Percentiles rank a stretch among this genome's conserved stretches.
Conservation (phyloP, 2,329 filamentous ascomycete genomes). For the Fonsecaea erecta region DNA sequence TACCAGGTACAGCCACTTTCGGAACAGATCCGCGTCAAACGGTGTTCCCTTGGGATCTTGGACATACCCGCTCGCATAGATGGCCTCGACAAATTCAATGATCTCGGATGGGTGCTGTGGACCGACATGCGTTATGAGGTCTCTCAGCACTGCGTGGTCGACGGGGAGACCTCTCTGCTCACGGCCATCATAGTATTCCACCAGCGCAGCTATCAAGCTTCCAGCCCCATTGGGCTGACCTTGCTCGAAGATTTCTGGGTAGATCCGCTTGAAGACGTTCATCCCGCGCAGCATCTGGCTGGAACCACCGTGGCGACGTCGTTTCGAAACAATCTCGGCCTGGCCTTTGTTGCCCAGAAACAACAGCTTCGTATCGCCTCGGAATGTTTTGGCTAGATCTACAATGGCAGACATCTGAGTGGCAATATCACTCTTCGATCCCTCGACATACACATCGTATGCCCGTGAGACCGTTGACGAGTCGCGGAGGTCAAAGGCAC, state of each 20-base stretch:
- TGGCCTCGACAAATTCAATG: slow-evolving; percentile 21
- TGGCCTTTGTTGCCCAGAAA: slow-evolving; percentile 2
- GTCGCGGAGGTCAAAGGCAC: slow-evolving; percentile 17
- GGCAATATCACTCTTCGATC: slow-evolving; percentile 18
- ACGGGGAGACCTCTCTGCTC: slow-evolving; percentile 9
- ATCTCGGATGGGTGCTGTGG: slow-evolving; percentile 19
- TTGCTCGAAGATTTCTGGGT: slow-evolving; percentile 11
- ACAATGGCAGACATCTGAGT: slow-evolving; percentile 24
- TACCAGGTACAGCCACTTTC: slow-evolving; percentile 30
- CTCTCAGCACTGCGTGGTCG: slow-evolving; percentile 27
- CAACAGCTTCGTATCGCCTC: slow-evolving; percentile 16
- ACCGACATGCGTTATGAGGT: slow-evolving; percentile 12
- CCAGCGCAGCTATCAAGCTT: slow-evolving; percentile 14
- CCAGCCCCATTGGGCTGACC: slow-evolving; percentile 1
- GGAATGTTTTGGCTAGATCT: slow-evolving; percentile 22
- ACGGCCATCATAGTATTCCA: slow-evolving; percentile 15
- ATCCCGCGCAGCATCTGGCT: background rate
- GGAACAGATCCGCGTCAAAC: slow-evolving; percentile 28
- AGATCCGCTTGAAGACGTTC: background rate
- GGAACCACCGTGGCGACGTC: background rate
- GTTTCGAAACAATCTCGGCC: background rate
- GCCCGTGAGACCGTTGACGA: background rate
- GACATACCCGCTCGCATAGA: slow-evolving; percentile 29
- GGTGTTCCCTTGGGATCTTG: slow-evolving; percentile 19
- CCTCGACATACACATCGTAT: background rate